Evolutionary conservation across 805 yeast genomes (phyloP).

Genomic region (Blastobotrys mokoenaii): DNA sequence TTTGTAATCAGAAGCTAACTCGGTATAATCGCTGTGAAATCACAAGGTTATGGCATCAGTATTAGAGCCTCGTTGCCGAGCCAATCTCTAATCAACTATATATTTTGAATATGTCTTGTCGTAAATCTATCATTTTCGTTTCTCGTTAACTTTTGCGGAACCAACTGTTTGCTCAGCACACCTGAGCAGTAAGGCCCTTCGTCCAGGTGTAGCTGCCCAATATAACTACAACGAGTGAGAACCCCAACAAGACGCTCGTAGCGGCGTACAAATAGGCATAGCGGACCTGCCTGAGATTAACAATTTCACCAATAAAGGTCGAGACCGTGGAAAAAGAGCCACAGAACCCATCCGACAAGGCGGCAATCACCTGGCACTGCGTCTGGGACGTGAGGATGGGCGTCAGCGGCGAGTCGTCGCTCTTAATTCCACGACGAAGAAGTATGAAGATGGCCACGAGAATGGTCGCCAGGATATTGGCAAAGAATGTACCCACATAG

Average conservation of each 20-base stretch:
- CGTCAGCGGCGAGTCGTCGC: constrained; percentile 4
- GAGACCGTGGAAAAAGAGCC: constrained; percentile 70
- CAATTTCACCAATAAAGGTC: constrained; percentile 66
- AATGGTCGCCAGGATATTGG: constrained; percentile 41
- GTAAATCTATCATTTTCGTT: too few relatives aligned
- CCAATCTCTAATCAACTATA: too few relatives aligned
- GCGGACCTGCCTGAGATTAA: constrained; percentile 25
- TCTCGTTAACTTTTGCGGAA: too few relatives aligned
- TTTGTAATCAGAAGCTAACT: too few relatives aligned
- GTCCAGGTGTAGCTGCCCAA: constrained; percentile 73
- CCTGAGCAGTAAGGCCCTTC: constrained; percentile 27
- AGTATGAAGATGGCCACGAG: constrained; percentile 39
- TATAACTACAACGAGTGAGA: constrained; percentile 43
- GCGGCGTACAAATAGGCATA: constrained; percentile 44
- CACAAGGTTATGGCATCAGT: too few relatives aligned
- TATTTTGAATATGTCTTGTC: too few relatives aligned
- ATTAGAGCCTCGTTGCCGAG: too few relatives aligned
- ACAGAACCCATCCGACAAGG: constrained; percentile 57
- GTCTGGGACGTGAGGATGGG: constrained; percentile 24
- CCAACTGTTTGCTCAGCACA: too few relatives aligned
- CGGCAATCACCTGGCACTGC: constrained; percentile 45
- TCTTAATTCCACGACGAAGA: constrained; percentile 36
- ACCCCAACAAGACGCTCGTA: constrained; percentile 40
- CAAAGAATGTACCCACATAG: constrained; percentile 47
- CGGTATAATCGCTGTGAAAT: too few relatives aligned